Base-by-base conservation (phyloP, 768 basidiomycete species). In the Lactarius sanguifluus region DNA sequence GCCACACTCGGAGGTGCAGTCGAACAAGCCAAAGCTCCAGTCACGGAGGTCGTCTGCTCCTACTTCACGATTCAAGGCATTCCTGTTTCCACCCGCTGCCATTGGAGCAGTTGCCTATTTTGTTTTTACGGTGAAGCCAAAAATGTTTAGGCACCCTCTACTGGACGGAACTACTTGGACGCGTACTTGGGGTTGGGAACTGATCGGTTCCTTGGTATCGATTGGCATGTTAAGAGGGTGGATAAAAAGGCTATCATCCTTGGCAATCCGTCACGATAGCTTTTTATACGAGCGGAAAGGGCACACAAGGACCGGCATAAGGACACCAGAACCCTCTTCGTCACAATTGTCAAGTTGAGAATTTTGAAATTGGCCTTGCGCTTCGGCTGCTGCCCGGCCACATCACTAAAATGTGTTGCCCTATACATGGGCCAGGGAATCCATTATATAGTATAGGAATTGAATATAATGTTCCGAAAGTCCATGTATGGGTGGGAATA, bases 21-120 rank as follows among this genome's bases (percentile, higher is more conserved):
- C 64, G 38, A 34, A 71, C 16, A 76, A n/a, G n/a, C 74, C 76
- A 41, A 68, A 50, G 59, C 71, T 74, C 76, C 76, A 77, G 5
- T 74, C 75, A 67, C 82, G 76, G 41, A 73, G 54, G 25, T 81
- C 78, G 16, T 70, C 58, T 0, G 34, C 38, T 52, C 73, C 69
- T 38, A 72, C 57, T 9, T 73, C 72, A 50, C 71, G 57, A 57
- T 73, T 75, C 56, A 57, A 60, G 1, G 71, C 69, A 64, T 77
- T 77, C 23, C 18, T 62, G 34, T 71, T 65, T 16, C 69, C 62
- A 7, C 67, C 69, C 25, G n/a, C n/a, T 6, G 18, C 15, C 64
- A 68, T 66, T 16, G 56, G 57, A 10, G 40, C 55, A 4, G n/a
- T 47, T 30, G 16, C 41, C 61, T 62, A 23, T 30, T 36, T 62